phyloP scores from a whole-genome alignment of 2,329 filamentous ascomycete genomes.

The Penicillium frequentans region DNA sequence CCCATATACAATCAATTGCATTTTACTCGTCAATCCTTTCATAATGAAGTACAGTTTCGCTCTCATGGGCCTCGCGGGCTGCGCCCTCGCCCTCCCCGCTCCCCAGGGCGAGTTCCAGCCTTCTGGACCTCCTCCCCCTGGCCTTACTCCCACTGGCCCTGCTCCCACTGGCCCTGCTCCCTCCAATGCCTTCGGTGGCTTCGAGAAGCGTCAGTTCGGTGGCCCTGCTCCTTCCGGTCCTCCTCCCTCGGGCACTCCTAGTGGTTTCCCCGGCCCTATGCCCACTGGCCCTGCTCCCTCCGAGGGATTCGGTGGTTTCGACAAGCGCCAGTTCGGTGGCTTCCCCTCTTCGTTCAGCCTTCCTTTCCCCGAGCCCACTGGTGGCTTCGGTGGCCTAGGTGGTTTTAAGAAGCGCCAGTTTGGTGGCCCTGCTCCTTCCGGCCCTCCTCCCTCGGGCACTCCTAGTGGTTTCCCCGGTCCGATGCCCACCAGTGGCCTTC shows the following conservation, averaged over 20 bases:
- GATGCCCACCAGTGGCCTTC: not conserved
- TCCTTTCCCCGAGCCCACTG: slow-evolving; percentile 1
- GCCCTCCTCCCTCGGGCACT: not conserved
- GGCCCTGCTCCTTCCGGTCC: not conserved
- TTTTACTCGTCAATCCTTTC: slow-evolving; percentile 1
- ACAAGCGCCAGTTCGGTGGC: not conserved
- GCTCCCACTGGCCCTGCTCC: not conserved
- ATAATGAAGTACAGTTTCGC: slow-evolving; percentile 22
- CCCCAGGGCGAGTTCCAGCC: slow-evolving; percentile 9
- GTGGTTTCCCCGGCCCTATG: not conserved
- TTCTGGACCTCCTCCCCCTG: not conserved
- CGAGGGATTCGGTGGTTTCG: not conserved
- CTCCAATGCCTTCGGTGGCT: not conserved
- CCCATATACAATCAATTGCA: not conserved
- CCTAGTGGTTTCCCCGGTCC: slow-evolving; percentile 2
- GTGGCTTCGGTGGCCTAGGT: not conserved
- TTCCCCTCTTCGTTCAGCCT: not conserved
- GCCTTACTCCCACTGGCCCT: not conserved
- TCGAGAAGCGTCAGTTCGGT: slow-evolving; percentile 9
- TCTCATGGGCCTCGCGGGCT: slow-evolving; percentile 22
- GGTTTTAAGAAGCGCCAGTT: slow-evolving; percentile 9
- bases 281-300: slow-evolving; percentile 4
- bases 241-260: not conserved
- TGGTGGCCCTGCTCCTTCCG: slow-evolving; percentile 3
- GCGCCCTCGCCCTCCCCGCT: slow-evolving; percentile 19